Percentiles rank a stretch among this genome's conserved stretches.
Evolutionary conservation across 495 filamentous ascomycete species (phyloP).

Genomic region (Aspergillus taichungensis): DNA sequence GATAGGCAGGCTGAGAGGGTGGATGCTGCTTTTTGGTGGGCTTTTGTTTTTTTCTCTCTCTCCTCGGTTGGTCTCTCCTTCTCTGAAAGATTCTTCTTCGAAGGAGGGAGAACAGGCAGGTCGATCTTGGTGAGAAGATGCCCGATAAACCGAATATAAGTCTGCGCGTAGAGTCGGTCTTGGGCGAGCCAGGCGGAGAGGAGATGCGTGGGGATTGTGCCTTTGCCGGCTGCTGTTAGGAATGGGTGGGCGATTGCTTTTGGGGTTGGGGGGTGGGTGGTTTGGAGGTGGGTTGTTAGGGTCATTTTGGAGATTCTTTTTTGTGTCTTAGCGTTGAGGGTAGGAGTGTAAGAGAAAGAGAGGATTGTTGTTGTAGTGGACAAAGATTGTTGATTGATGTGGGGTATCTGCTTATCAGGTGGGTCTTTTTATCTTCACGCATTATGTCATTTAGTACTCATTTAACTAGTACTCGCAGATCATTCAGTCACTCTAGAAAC

Average conservation of each 20-base stretch:
- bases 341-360: no score
- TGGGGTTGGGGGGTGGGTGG: conserved; percentile 28
- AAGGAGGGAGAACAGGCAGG: conserved; percentile 38
- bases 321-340: neutral
- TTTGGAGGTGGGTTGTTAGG: conserved; percentile 23
- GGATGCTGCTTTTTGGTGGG: conserved; percentile 4
- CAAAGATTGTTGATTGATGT: neutral
- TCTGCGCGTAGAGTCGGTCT: conserved; percentile 67
- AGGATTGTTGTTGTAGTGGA: neutral
- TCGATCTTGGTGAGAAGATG: conserved; percentile 54
- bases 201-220: conserved; percentile 44
- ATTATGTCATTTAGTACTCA: no score
- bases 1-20: conserved; percentile 42
- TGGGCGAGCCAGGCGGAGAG: conserved; percentile 66
- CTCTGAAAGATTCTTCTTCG: no score
- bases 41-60: no score
- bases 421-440: neutral
- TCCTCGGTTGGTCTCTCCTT: no score
- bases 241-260: conserved; percentile 60
- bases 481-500: no score
- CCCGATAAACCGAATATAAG: conserved; percentile 61
- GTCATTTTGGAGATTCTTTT: conserved; percentile 15
- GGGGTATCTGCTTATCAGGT: neutral
- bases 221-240: conserved; percentile 56
- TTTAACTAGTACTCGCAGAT: no score